phyloP scores from a whole-genome alignment of 768 basidiomycete species.

The Suillus subluteus region DNA sequence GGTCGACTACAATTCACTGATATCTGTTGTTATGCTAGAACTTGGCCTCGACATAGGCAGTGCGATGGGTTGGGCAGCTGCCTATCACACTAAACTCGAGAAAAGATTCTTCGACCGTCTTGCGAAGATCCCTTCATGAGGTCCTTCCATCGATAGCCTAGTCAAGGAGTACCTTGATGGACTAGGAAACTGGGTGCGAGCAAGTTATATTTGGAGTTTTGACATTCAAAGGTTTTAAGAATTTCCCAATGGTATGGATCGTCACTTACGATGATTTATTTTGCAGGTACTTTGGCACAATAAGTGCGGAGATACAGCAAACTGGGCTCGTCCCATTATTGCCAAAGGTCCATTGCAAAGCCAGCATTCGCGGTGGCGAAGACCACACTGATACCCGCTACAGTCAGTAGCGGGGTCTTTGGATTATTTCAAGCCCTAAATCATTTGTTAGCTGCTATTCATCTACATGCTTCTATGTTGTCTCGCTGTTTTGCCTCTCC shows the following conservation, averaged over 20 bases:
- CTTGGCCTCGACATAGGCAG: conserved; percentile 25
- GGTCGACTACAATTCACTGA: conserved; percentile 33
- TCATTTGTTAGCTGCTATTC: no score
- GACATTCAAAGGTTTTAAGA: conserved; percentile 23
- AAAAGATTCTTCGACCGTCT: conserved; percentile 24
- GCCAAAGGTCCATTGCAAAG: no score
- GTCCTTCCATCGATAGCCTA: conserved; percentile 26
- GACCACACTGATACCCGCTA: no score
- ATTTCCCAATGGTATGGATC: neutral
- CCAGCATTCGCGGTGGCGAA: no score
- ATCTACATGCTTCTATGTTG: no score
- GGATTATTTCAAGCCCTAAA: no score
- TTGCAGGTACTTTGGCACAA: no score
- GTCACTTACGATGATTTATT: no score
- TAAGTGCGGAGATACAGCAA: no score
- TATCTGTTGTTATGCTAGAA: conserved; percentile 38
- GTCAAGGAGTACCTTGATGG: conserved; percentile 28
- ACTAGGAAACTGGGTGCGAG: conserved; percentile 32
- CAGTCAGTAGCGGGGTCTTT: no score
- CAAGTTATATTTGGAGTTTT: conserved; percentile 33
- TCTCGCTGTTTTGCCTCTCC: no score
- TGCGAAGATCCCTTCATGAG: conserved; percentile 31
- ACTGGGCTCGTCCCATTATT: no score
- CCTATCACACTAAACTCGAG: conserved; percentile 17
- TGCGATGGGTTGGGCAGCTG: conserved; percentile 33